These are phyloP conservation scores for Blechomonas ayalai DNA, from an alignment of 208 protist species.

Conservation along the genomic window DNA sequence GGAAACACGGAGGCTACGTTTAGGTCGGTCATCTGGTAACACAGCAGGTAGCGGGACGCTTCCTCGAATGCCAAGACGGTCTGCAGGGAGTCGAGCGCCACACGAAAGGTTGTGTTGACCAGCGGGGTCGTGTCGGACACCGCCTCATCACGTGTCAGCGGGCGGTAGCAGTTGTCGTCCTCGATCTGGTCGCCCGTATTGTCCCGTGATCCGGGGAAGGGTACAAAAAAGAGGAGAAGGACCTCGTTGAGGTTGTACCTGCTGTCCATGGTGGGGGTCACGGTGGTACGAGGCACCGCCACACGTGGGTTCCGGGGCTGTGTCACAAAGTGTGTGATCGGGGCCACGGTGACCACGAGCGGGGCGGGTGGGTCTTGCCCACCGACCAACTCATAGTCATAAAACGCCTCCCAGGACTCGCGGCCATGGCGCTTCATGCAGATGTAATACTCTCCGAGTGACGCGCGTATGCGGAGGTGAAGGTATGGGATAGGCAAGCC, in stretches of 20 bases:
- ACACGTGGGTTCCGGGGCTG: slow-evolving; percentile 43
- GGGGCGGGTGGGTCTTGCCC: slow-evolving; percentile 23
- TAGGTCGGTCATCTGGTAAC: slow-evolving; percentile 41
- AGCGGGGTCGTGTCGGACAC: slow-evolving; percentile 40
- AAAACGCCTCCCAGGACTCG: slow-evolving; percentile 54
- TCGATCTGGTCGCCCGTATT: too few species aligned
- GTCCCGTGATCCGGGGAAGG: slow-evolving; percentile 34
- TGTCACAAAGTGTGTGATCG: slow-evolving; percentile 44
- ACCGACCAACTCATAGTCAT: slow-evolving; percentile 64
- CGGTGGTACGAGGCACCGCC: slow-evolving; percentile 44
- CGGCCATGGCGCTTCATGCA: slow-evolving; percentile 65
- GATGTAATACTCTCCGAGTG: slow-evolving; percentile 51
- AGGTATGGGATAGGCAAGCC: slow-evolving; percentile 44
- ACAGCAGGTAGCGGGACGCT: slow-evolving; percentile 56
- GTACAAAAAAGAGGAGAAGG: slow-evolving; percentile 66
- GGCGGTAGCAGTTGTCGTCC: too few species aligned
- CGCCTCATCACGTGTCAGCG: slow-evolving; percentile 28
- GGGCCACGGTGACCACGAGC: slow-evolving; percentile 32
- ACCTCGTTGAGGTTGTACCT: slow-evolving; percentile 19
- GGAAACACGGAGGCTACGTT: slow-evolving; percentile 67
- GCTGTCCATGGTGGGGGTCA: slow-evolving; percentile 10
- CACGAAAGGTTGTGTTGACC: slow-evolving; percentile 61
- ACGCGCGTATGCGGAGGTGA: slow-evolving; percentile 58
- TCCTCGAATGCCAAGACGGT: slow-evolving; percentile 39
- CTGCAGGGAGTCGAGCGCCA: slow-evolving; percentile 17